These are phyloP conservation scores for Rhodomyrtus psidioides DNA, from an alignment of 441 rosid genomes.

Conservation along the genomic window DNA sequence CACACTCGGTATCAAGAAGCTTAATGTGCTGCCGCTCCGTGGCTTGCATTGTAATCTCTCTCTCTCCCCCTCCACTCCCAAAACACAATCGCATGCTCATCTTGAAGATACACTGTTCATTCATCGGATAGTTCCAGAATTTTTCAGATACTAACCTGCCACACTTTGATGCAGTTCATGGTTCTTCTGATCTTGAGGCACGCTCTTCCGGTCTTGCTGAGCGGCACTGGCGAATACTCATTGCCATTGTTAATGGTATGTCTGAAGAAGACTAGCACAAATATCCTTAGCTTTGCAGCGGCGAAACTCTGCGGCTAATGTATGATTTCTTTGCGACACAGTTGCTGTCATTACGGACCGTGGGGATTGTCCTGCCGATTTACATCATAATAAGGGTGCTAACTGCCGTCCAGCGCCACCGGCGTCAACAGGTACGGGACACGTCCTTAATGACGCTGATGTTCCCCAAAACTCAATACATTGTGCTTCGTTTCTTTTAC, in stretches of 20 bases:
- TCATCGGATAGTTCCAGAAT: background rate
- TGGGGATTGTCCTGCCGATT: constrained; percentile 68
- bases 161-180: constrained; percentile 54
- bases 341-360: constrained; percentile 47
- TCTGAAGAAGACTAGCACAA: background rate
- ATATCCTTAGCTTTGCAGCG: background rate
- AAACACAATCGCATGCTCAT: background rate
- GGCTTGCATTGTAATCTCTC: constrained; percentile 47
- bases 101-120: background rate
- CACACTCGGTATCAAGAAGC: constrained; percentile 49
- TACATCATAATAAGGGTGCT: constrained; percentile 48
- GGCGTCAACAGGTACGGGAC: constrained; percentile 28
- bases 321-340: constrained; percentile 8
- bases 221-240: constrained; percentile 30
- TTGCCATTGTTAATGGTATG: constrained; percentile 54
- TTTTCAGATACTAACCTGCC: background rate
- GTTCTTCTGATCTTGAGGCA: constrained; percentile 71
- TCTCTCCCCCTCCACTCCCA: background rate
- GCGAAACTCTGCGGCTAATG: background rate
- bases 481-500: background rate
- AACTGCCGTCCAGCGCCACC: constrained; percentile 37
- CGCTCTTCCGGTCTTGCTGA: constrained; percentile 57
- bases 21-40: constrained; percentile 50
- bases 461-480: background rate
- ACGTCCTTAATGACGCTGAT: background rate